These are phyloP conservation scores for Chaetomiaceae sp. DNA, from an alignment of 2,329 filamentous ascomycete genomes.

Conservation along the genomic window DNA sequence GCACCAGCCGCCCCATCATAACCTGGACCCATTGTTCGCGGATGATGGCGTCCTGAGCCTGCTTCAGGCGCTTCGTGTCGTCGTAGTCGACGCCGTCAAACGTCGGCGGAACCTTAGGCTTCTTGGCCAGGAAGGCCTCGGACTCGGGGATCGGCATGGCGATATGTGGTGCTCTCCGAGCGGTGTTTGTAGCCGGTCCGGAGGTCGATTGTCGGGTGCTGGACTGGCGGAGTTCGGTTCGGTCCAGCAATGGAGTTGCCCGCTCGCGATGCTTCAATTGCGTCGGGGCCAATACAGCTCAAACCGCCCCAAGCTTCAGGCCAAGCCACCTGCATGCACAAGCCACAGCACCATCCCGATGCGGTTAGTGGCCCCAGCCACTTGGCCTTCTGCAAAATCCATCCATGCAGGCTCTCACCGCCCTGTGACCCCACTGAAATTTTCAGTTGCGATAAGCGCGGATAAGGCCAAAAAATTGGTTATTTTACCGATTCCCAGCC, in stretches of 20 bases:
- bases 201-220: constrained; percentile 12
- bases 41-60: constrained; percentile 75
- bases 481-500: too few relatives aligned
- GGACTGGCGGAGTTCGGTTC: constrained; percentile 12
- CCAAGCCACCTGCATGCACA: constrained; percentile 20
- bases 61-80: constrained; percentile 74
- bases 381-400: not conserved
- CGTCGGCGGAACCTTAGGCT: constrained; percentile 74
- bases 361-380: not conserved
- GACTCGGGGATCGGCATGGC: constrained; percentile 81
- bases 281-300: constrained; percentile 5
- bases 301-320: constrained; percentile 15
- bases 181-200: not conserved
- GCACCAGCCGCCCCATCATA: constrained; percentile 82
- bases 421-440: too few relatives aligned
- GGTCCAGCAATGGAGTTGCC: constrained; percentile 14
- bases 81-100: constrained; percentile 87
- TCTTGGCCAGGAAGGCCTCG: constrained; percentile 74
- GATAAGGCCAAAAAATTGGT: too few relatives aligned
- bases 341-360: constrained; percentile 11
- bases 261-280: constrained; percentile 9
- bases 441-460: not conserved
- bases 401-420: too few relatives aligned
- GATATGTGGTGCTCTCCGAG: constrained; percentile 9
- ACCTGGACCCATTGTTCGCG: constrained; percentile 84